Percentiles rank a stretch among this genome's conserved stretches.
Evolutionary conservation across 169 alveolate species (phyloP).

Genomic region (Condylostoma magnum): DNA sequence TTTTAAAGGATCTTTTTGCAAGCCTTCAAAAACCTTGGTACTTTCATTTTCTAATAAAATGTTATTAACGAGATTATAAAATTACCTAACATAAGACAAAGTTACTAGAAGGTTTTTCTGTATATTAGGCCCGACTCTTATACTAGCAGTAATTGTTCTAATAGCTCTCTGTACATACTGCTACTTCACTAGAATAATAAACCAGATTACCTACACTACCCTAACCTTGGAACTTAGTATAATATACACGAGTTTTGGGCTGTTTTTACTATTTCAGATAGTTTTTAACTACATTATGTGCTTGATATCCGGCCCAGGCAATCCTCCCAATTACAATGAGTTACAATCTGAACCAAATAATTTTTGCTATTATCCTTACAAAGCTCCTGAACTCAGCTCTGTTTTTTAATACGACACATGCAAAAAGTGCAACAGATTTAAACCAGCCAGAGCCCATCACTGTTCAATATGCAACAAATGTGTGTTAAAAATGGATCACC

Average conservation of each 20-base stretch:
- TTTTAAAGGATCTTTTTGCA: too few species aligned
- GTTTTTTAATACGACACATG: constrained; percentile 36
- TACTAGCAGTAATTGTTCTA: neutral
- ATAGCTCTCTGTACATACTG: neutral
- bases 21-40: too few species aligned
- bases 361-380: too few species aligned
- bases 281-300: constrained; percentile 13
- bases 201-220: neutral
- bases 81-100: neutral
- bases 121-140: constrained; percentile 10
- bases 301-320: constrained; percentile 9
- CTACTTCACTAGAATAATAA: neutral
- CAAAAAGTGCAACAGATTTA: constrained; percentile 64
- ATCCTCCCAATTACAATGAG: neutral
- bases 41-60: too few species aligned
- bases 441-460: constrained; percentile 93
- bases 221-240: too few species aligned
- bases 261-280: neutral
- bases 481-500: constrained; percentile 93
- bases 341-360: too few species aligned
- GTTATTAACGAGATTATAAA: too few species aligned
- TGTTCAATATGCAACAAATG: constrained; percentile 92
- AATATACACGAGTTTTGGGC: neutral
- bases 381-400: too few species aligned
- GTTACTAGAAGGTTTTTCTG: neutral